Base-by-base conservation (phyloP, 352 stramenopile genomes). In the Paralagenidium karlingii region DNA sequence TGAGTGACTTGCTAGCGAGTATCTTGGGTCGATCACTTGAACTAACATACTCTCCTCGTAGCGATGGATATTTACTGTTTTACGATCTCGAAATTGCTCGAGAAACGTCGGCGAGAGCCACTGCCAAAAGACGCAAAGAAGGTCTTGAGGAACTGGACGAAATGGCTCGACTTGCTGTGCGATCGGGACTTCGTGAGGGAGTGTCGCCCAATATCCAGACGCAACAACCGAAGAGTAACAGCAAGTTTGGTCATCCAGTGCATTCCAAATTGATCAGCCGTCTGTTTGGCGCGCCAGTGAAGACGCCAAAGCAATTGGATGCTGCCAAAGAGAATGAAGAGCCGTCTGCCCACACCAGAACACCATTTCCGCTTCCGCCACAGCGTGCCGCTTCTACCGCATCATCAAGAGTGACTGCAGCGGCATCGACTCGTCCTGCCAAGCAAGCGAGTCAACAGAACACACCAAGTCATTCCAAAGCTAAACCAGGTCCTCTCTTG, bases 71-170 rank as follows among this genome's bases (percentile, higher is more conserved):
- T 38, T 42, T 91, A 31, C 50, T 91, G 19, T 55, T 91, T 3
- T 88, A 88, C 47, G 77, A 88, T 45, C 47, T 91, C 49, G 69
- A 87, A 15, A 84, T 89, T 39, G 64, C 71, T 21, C 47, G 65
- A 20, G 63, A 84, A 43, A 84, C 74, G 2, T 64, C 69, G 31
- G 27, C 46, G 25, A 53, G 59, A 12, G 53, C 58, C 13, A 57
- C 73, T 16, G 34, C 46, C 8, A 45, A 55, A 11, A 53, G 68
- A 19, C 58, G 40, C 22, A 63, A 67, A 43, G 40, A 79, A 26
- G 66, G 63, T 1, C 34, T 80, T 0, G 13, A 60, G 7, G 60
- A 81, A 8, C 31, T 70, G n/a, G 62, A 66, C 1, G 53, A 68
- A 1, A 47, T 68, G 25, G 45, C 51, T 16, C 49, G 34, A n/a